Percentiles rank a stretch among this genome's conserved stretches.
Evolutionary conservation across 441 rosid genomes (phyloP).

Genomic region (Euphorbia celastroides): DNA sequence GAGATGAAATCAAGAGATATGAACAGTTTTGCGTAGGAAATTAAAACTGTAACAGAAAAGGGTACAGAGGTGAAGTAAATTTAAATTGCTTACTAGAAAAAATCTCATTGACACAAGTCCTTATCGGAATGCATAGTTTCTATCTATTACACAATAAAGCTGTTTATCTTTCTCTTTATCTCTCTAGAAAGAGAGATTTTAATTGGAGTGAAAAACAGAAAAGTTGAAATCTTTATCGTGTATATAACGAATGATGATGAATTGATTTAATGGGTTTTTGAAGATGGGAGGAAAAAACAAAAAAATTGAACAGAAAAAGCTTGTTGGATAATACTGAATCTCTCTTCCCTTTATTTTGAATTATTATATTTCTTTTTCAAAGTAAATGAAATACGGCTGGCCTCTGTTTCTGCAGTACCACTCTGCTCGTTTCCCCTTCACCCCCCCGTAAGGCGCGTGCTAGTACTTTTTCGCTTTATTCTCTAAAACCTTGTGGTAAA

Average conservation of each 20-base stretch:
- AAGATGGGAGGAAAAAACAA: not conserved
- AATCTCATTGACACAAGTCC: conserved; percentile 32
- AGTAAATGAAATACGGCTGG: conserved; percentile 16
- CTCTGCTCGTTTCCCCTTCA: conserved; percentile 4
- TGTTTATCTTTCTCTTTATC: conserved; percentile 19
- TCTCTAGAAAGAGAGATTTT: conserved; percentile 19
- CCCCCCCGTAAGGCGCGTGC: conserved; percentile 10
- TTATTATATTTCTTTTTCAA: conserved; percentile 4
- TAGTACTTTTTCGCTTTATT: rapidly evolving
- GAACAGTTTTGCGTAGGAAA: conserved; percentile 15
- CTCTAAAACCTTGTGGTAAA: not conserved
- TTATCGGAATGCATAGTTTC: conserved; percentile 33
- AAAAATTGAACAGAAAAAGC: conserved; percentile 12
- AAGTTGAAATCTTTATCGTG: conserved; percentile 20
- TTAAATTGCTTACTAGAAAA: conserved; percentile 20
- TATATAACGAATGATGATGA: conserved; percentile 2
- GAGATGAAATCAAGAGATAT: conserved; percentile 8
- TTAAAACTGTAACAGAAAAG: conserved; percentile 20
- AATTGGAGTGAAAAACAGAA: conserved; percentile 23
- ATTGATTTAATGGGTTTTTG: conserved; percentile 2
- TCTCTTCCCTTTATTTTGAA: conserved; percentile 6
- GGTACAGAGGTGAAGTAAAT: conserved; percentile 10
- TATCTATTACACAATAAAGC: conserved; percentile 18
- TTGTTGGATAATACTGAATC: conserved; percentile 30
- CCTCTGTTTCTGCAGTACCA: conserved; percentile 8